Evolutionary conservation across 2,329 filamentous ascomycete genomes (phyloP).

Genomic region (Fusarium torulosum): DNA sequence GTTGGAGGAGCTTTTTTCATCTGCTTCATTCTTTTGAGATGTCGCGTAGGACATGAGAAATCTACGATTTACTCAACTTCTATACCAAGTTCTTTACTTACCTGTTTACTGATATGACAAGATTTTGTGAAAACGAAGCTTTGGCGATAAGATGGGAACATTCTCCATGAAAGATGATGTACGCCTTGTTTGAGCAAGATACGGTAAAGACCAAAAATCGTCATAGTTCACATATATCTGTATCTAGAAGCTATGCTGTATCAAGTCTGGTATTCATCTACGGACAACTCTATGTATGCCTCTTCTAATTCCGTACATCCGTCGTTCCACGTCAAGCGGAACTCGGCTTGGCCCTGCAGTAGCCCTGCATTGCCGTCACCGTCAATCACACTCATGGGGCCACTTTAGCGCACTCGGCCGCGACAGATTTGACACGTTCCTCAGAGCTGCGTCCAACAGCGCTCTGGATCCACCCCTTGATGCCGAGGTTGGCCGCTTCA

Average conservation of each 20-base stretch:
- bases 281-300: conserved; percentile 24
- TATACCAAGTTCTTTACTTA: background rate
- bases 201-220: background rate
- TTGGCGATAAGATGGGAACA: background rate
- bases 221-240: background rate
- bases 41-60: background rate
- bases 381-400: conserved; percentile 26
- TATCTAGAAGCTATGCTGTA: background rate
- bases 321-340: conserved; percentile 8
- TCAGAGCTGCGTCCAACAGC: conserved; percentile 59
- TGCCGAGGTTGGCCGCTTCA: conserved; percentile 58
- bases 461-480: conserved; percentile 56
- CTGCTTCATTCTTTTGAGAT: conserved; percentile 21
- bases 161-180: background rate
- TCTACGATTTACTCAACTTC: conserved; percentile 10
- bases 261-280: conserved; percentile 22
- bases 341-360: conserved; percentile 26
- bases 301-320: conserved; percentile 16
- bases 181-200: background rate
- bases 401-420: conserved; percentile 37
- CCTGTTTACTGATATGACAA: background rate
- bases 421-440: conserved; percentile 59
- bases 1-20: conserved; percentile 39
- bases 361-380: conserved; percentile 21
- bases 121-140: background rate